Base-by-base conservation (phyloP, 768 basidiomycete species). In the Rhodotorula taiwanensis region DNA sequence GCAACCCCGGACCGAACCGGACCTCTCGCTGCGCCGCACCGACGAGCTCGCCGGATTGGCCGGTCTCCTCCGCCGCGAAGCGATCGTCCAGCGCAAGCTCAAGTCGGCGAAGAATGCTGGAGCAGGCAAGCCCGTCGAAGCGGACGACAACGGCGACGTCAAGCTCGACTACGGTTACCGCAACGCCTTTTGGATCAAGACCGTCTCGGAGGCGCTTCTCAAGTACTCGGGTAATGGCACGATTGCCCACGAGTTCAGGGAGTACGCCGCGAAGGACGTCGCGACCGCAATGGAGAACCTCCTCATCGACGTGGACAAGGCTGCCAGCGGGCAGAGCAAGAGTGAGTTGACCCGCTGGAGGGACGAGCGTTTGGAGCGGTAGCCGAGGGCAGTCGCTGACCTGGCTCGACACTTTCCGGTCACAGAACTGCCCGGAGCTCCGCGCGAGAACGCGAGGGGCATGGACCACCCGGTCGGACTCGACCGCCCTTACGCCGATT, bases 141-240 rank as follows among this genome's bases (percentile, higher is more conserved):
- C 27, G 18, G 41, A 36, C 14, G 21, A 18, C 30, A 14, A 36
- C 31, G 59, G n/a, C n/a, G n/a, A n/a, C n/a, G n/a, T n/a, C n/a
- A n/a, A n/a, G n/a, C n/a, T 44, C 27, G 60, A 61, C 48, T 61
- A 61, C 34, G 60, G 60, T 14, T 54, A 52, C 0, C 16, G 21
- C 9, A 54, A 14, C 27, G 27, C n/a, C 8, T 7, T 28, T 20
- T 20, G 28, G 21, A 25, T 33, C 23, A 55, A 49, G 48, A 6
- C 33, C 30, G n/a, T 53, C 27, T 21, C 10, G 6, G 7, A 36
- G 23, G 1, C 1, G 2, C 23, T 27, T 15, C 30, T 50, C 5
- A 5, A 4, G 23, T 7, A 1, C 2, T 20, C 10, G 23, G 8
- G 33, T 6, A 49, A 54, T 30, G 52, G 53, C 30, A 4, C 0